These are phyloP conservation scores for Blastobotrys petasosporus DNA, from an alignment of 1,139 yeast species.

Conservation along the genomic window DNA sequence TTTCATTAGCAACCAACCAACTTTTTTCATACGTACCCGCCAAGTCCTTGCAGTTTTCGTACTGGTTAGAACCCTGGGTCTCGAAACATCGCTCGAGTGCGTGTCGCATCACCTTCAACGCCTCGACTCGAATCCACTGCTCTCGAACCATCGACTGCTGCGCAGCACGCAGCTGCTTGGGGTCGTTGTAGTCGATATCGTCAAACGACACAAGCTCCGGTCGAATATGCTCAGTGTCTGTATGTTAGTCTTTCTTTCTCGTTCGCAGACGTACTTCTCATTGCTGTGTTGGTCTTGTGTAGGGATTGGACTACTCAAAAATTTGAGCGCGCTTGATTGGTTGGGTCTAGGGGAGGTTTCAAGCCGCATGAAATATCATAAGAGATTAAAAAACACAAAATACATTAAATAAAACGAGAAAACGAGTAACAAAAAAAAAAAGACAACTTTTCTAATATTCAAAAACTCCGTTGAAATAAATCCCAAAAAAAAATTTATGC, in stretches of 20 bases:
- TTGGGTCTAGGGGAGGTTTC: too few species aligned
- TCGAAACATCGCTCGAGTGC: conserved; percentile 63
- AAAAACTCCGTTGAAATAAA: neutral
- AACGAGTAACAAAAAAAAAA: neutral
- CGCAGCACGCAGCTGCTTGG: conserved; percentile 59
- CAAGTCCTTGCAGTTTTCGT: conserved; percentile 70
- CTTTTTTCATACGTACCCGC: conserved; percentile 39
- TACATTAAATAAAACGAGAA: neutral
- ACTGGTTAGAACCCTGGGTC: conserved; percentile 65
- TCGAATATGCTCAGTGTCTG: conserved; percentile 46
- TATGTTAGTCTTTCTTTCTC: neutral
- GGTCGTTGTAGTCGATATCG: conserved; percentile 70
- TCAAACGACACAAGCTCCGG: conserved; percentile 79
- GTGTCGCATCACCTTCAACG: conserved; percentile 61
- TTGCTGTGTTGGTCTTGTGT: neutral
- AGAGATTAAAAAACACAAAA: too few species aligned
- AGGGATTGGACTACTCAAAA: neutral
- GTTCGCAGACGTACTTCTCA: neutral
- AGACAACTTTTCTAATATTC: neutral
- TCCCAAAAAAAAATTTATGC: conserved; percentile 5
- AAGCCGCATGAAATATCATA: too few species aligned
- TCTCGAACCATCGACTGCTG: conserved; percentile 74
- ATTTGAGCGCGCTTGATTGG: neutral
- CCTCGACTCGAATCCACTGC: conserved; percentile 70
- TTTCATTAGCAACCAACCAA: neutral